Evolutionary conservation across 371 early-diverging fungal species (phyloP).

Genomic region (Mortierella sp.): DNA sequence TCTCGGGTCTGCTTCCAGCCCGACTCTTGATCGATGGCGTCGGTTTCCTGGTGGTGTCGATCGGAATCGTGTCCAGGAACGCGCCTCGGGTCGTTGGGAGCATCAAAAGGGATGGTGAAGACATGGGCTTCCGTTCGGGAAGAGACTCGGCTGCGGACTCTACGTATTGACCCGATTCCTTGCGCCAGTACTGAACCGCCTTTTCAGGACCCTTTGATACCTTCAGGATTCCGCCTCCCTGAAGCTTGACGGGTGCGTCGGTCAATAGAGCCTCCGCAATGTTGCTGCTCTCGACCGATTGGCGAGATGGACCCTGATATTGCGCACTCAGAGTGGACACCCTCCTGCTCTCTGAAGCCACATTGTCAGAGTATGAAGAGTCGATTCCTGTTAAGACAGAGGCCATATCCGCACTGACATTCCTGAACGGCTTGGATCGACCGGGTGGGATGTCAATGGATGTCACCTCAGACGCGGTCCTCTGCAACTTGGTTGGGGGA

Average conservation of each 20-base stretch:
- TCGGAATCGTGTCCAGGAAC: constrained; percentile 21
- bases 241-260: constrained; percentile 34
- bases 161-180: constrained; percentile 49
- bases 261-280: constrained; percentile 45
- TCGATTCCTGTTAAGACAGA: constrained; percentile 27
- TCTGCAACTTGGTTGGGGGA: constrained; percentile 6
- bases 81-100: constrained; percentile 23
- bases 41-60: constrained; percentile 6
- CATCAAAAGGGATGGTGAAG: constrained; percentile 29
- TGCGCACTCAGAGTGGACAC: constrained; percentile 24
- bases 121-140: constrained; percentile 8
- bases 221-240: constrained; percentile 45
- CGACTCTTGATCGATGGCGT: constrained; percentile 34
- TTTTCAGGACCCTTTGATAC: constrained; percentile 56
- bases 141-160: constrained; percentile 9
- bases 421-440: constrained; percentile 1
- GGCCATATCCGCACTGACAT: constrained; percentile 12
- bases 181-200: constrained; percentile 55
- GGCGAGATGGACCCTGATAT: constrained; percentile 17
- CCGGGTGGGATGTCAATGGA: constrained; percentile 11
- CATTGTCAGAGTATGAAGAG: constrained; percentile 13
- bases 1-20: constrained; percentile 43
- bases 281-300: constrained; percentile 39
- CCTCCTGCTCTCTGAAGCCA: constrained; percentile 18
- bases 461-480: constrained; percentile 19